Evolutionary conservation across 1,284 basidiomycete species (phyloP).

Genomic region (Tylopilus sp.): DNA sequence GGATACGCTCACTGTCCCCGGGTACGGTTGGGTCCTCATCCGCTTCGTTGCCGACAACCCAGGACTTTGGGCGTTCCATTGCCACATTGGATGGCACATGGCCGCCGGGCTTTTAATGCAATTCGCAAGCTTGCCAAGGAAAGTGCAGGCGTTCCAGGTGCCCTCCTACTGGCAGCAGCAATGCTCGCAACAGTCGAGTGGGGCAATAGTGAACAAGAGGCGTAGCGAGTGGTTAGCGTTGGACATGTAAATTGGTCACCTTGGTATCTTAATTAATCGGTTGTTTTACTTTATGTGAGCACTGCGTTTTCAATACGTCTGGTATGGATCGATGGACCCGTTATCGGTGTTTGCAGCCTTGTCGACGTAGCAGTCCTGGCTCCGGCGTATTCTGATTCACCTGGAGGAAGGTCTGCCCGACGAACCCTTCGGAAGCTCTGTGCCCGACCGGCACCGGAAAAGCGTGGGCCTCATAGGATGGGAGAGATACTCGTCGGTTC

Average conservation of each 20-base stretch:
- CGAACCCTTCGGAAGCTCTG: conserved; percentile 20
- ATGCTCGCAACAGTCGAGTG: conserved; percentile 29
- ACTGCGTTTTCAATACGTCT: neutral
- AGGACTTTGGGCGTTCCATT: conserved; percentile 47
- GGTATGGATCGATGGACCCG: neutral
- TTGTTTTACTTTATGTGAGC: neutral
- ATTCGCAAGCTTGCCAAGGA: conserved; percentile 30
- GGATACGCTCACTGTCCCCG: conserved; percentile 31
- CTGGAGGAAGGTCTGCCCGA: conserved; percentile 32
- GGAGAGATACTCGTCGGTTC: conserved; percentile 34
- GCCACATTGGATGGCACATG: conserved; percentile 49
- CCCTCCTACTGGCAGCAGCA: conserved; percentile 28
- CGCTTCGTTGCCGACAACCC: conserved; percentile 40
- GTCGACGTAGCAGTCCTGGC: conserved; percentile 24
- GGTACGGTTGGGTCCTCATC: conserved; percentile 26
- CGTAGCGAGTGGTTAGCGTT: conserved; percentile 15
- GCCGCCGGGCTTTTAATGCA: conserved; percentile 36
- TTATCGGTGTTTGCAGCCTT: neutral
- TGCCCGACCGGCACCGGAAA: conserved; percentile 23
- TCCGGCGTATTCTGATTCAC: neutral
- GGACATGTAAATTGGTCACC: conserved; percentile 15
- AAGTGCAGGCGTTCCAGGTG: conserved; percentile 28
- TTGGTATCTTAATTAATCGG: neutral
- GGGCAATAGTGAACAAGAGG: conserved; percentile 19
- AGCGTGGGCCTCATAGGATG: conserved; percentile 24